These are phyloP conservation scores for Pseudogymnoascus sp. DNA, from an alignment of 2,329 filamentous ascomycete genomes.

Conservation along the genomic window DNA sequence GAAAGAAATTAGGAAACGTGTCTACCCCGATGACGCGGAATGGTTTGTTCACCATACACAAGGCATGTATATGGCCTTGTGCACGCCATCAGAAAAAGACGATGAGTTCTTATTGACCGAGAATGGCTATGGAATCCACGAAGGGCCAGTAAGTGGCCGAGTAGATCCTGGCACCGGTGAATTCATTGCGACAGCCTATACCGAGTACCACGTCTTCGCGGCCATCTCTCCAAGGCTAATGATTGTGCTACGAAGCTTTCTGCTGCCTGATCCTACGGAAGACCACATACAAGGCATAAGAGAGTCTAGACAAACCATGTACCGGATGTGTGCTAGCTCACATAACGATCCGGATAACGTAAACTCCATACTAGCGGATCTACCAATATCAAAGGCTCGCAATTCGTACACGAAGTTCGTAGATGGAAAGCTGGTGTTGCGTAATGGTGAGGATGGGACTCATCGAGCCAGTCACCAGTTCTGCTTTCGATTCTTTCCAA, in stretches of 20 bases:
- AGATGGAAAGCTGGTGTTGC: slow-evolving; percentile 14
- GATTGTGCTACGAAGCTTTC: slow-evolving; percentile 19
- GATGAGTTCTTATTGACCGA: slow-evolving; percentile 30
- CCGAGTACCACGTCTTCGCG: slow-evolving; percentile 16
- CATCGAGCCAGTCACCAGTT: slow-evolving; percentile 20
- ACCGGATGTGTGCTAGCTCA: neutral
- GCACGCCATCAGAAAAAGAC: slow-evolving; percentile 19
- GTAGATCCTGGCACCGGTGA: neutral
- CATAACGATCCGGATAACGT: slow-evolving; percentile 14
- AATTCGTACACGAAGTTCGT: slow-evolving; percentile 24
- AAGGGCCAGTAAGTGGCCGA: slow-evolving; percentile 18
- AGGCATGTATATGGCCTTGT: slow-evolving; percentile 25
- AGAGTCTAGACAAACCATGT: neutral
- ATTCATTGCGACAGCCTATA: slow-evolving; percentile 9
- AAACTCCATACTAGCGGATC: slow-evolving; percentile 20
- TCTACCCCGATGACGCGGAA: slow-evolving; percentile 25
- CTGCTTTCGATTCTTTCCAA: slow-evolving; percentile 26
- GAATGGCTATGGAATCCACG: slow-evolving; percentile 26
- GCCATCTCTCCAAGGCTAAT: slow-evolving; percentile 20
- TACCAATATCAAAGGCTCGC: slow-evolving; percentile 24
- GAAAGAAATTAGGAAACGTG: slow-evolving; percentile 18
- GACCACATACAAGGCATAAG: slow-evolving; percentile 8
- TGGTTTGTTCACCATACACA: slow-evolving; percentile 25
- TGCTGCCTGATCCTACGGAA: slow-evolving; percentile 19
- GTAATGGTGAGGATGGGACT: slow-evolving; percentile 14